Base-by-base conservation (phyloP, 257 asterid species). In the Petrea volubilis region DNA sequence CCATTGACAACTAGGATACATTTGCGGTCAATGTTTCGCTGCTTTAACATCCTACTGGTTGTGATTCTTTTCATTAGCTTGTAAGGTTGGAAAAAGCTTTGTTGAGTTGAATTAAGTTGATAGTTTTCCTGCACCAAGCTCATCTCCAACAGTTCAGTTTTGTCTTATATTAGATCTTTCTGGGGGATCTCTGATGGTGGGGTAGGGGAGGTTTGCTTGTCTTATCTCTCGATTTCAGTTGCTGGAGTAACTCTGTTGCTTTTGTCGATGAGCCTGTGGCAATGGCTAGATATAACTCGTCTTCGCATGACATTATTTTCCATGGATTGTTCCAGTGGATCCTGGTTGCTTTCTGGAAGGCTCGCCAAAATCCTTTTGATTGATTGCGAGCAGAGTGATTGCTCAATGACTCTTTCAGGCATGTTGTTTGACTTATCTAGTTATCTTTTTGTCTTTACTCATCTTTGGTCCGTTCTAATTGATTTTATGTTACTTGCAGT, bases 261-360 rank as follows among this genome's bases (percentile, higher is more conserved):
- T 44, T 15, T 47, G 18, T 46, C 8, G 27, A 59, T n/a, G 15
- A 53, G 27, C 75, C 43, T 27, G 41, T 61, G 61, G 70, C 51
- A 34, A 21, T 67, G 23, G 36, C 27, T 67, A 10, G 13, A 38
- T 66, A 11, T 49, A 64, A 74, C 33, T 36, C 50, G 60, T 21
- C 31, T 36, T 70, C 60, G 17, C 33, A 59, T 72, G 68, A 71
- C 69, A 34, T 33, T 81, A 31, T 31, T 60, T 67, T 47, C 60
- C 44, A 11, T 62, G 69, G 20, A 56, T 64, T 80, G 56, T 76
- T 53, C 43, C 85, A 88, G 98, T 67, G 95, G 88, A 55, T 82
- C 98, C 21, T 91, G 99, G 94, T 74, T 92, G 87, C 96, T 94
- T 81, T 89, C 99, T 71, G 98, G 95, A 67, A 85, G 95, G 79